These are phyloP conservation scores for Ensete glaucum DNA, from an alignment of 176 grass and related monocot genomes.

Conservation along the genomic window DNA sequence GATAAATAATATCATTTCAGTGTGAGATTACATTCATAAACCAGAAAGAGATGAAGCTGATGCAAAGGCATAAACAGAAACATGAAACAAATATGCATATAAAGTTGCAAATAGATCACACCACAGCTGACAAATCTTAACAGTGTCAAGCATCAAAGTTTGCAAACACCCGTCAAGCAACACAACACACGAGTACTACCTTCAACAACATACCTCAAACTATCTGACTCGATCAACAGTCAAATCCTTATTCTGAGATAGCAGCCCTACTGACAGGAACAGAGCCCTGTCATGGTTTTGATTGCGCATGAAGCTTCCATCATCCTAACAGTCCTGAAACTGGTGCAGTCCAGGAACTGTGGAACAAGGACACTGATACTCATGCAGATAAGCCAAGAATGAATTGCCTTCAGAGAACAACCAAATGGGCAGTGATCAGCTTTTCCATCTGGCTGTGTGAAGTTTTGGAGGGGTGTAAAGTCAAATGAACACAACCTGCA, in stretches of 20 bases:
- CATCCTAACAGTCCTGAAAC: background rate
- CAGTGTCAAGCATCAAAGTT: too few relatives aligned
- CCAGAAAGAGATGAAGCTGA: too few relatives aligned
- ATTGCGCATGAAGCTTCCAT: background rate
- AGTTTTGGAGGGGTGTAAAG: background rate
- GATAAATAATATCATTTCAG: too few relatives aligned
- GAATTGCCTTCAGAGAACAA: conserved; percentile 34
- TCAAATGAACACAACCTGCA: background rate
- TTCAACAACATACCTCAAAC: background rate
- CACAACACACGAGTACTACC: background rate
- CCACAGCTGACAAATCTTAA: too few relatives aligned
- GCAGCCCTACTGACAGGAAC: background rate
- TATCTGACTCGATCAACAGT: background rate
- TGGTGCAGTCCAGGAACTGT: background rate
- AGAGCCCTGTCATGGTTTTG: background rate
- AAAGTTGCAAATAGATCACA: too few relatives aligned
- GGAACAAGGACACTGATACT: background rate
- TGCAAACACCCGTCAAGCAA: background rate
- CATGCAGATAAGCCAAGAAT: conserved; percentile 48
- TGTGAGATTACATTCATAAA: too few relatives aligned
- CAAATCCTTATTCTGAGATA: background rate
- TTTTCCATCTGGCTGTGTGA: background rate
- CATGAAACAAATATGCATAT: too few relatives aligned
- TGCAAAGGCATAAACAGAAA: too few relatives aligned
- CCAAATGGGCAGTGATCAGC: background rate